Conservation (phyloP, 306 rosid species). For the Cicer judaicum region DNA sequence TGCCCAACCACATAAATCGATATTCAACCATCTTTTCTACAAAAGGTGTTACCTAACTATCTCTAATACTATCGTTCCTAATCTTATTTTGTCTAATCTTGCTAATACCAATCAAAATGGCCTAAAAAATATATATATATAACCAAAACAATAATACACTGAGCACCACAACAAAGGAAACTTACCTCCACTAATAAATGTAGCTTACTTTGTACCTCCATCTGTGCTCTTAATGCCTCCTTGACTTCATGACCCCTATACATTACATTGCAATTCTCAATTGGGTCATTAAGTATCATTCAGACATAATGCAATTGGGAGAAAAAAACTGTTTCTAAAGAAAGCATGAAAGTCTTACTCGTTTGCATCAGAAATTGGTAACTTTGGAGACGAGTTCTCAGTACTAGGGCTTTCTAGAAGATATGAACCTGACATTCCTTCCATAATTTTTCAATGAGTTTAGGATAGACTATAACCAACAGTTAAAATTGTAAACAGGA, state of each 20-base stretch:
- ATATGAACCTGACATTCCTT: slow-evolving; percentile 75
- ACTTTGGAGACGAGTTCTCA: slow-evolving; percentile 72
- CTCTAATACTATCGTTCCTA: background rate
- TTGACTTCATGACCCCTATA: slow-evolving; percentile 93
- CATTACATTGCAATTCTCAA: slow-evolving; percentile 36
- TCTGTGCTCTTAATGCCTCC: slow-evolving; percentile 90
- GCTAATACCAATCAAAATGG: slow-evolving; percentile 22
- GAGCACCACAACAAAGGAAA: slow-evolving; percentile 35
- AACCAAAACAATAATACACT: slow-evolving; percentile 32
- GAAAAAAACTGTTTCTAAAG: slow-evolving; percentile 35
- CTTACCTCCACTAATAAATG: slow-evolving; percentile 94
- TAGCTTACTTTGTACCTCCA: slow-evolving; percentile 95
- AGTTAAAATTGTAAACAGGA: slow-evolving; percentile 14
- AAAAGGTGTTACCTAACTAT: background rate
- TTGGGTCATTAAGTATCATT: slow-evolving; percentile 39
- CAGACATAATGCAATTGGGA: slow-evolving; percentile 27
- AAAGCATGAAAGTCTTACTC: slow-evolving; percentile 71
- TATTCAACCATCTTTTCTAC: slow-evolving; percentile 7
- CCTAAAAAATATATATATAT: slow-evolving; percentile 1
- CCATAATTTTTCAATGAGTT: slow-evolving; percentile 49
- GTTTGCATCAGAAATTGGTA: slow-evolving; percentile 75
- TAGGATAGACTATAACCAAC: slow-evolving; percentile 33
- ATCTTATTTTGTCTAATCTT: background rate
- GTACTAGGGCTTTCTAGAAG: slow-evolving; percentile 82
- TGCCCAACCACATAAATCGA: background rate